Conservation (phyloP, 2,329 filamentous ascomycete genomes). For the Blastomyces percursus region DNA sequence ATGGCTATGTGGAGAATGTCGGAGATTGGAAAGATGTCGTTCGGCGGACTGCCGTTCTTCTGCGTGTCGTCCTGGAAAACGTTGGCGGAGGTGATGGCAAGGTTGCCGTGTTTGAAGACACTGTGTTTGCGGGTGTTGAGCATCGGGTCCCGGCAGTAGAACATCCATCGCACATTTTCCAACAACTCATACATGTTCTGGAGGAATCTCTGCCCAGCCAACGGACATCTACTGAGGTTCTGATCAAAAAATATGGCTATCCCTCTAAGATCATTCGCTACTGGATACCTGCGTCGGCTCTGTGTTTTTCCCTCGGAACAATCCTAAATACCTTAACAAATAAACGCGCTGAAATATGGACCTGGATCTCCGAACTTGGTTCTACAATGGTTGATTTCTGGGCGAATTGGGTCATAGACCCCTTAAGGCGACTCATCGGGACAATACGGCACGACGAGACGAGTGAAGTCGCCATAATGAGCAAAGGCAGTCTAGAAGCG, state of each 20-base stretch:
- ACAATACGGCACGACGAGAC: slow-evolving; percentile 89
- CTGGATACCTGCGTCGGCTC: slow-evolving; percentile 66
- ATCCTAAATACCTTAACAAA: slow-evolving; percentile 68
- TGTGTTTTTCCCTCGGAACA: slow-evolving; percentile 74
- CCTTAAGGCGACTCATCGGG: slow-evolving; percentile 66
- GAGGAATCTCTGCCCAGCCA: slow-evolving; percentile 58
- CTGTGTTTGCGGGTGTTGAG: slow-evolving; percentile 47
- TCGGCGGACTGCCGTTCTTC: slow-evolving; percentile 68
- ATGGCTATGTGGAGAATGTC: slow-evolving; percentile 34
- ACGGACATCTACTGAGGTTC: slow-evolving; percentile 42
- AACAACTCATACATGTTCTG: slow-evolving; percentile 48
- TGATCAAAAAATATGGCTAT: slow-evolving; percentile 58
- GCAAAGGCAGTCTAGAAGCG: slow-evolving; percentile 76
- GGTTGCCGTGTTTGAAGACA: slow-evolving; percentile 45
- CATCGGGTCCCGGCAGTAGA: slow-evolving; percentile 49
- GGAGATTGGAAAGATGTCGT: slow-evolving; percentile 62
- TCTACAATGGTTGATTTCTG: slow-evolving; percentile 78
- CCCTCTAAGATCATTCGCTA: slow-evolving; percentile 69
- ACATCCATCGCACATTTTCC: slow-evolving; percentile 31
- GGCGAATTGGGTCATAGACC: slow-evolving; percentile 91
- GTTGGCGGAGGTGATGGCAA: slow-evolving; percentile 51
- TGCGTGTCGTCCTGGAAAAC: slow-evolving; percentile 72
- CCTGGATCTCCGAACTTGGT: slow-evolving; percentile 71
- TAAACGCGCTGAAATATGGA: slow-evolving; percentile 61
- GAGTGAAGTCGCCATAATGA: slow-evolving; percentile 95